Conservation (phyloP, 2,329 filamentous ascomycete species). For the Bipolaris victoriae region DNA sequence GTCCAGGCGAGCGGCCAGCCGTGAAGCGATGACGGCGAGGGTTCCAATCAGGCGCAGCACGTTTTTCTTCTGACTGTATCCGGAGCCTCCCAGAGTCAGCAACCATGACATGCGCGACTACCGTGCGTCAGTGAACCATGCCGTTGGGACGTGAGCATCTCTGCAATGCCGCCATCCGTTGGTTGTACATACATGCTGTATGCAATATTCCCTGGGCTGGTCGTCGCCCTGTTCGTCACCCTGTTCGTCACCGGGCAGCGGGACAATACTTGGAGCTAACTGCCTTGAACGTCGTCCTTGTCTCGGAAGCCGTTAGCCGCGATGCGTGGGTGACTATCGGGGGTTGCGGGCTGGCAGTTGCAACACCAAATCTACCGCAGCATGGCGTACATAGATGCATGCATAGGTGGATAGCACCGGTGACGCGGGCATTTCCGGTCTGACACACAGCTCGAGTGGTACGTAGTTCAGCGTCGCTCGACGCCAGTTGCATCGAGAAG, state of each 20-base stretch:
- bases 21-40: constrained; percentile 15
- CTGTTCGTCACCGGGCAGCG: constrained; percentile 16
- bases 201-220: no score
- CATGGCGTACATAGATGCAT: constrained; percentile 9
- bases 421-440: constrained; percentile 13
- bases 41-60: constrained; percentile 10
- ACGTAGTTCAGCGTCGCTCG: constrained; percentile 7
- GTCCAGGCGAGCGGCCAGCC: constrained; percentile 7
- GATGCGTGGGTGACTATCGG: constrained; percentile 4
- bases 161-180: background rate
- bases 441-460: constrained; percentile 14
- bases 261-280: constrained; percentile 8
- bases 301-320: constrained; percentile 15
- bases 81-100: constrained; percentile 7
- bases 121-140: constrained; percentile 14
- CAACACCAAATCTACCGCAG: constrained; percentile 6
- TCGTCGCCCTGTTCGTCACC: constrained; percentile 11
- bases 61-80: constrained; percentile 3
- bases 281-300: constrained; percentile 7
- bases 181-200: no score
- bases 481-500: constrained; percentile 5
- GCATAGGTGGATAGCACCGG: constrained; percentile 9
- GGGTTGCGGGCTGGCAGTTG: constrained; percentile 1
- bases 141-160: constrained; percentile 17
- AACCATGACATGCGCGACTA: constrained; percentile 14